These are phyloP conservation scores for Emmonsiellopsis sp. DNA, from an alignment of 2,329 filamentous ascomycete species.

Conservation along the genomic window DNA sequence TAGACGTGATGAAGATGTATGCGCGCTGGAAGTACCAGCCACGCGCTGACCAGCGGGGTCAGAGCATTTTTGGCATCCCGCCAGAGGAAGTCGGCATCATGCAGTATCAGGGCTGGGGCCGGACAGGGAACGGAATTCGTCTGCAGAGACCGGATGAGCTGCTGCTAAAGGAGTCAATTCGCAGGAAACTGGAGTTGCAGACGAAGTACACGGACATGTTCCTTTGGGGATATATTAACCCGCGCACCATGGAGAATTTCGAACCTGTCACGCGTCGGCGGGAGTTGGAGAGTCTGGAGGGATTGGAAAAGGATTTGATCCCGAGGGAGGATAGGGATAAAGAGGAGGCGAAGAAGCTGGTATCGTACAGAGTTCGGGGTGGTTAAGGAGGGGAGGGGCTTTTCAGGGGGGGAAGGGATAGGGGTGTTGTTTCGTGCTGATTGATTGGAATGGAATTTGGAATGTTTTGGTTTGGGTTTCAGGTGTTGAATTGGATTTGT, in stretches of 20 bases:
- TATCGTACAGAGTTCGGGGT: conserved; percentile 1
- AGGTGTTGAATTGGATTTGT: background rate
- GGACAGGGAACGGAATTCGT: conserved; percentile 27
- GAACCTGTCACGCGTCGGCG: conserved; percentile 45
- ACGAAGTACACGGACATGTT: conserved; percentile 48
- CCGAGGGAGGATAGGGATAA: conserved; percentile 1
- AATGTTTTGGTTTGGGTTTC: background rate
- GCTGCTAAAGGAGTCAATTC: conserved; percentile 46
- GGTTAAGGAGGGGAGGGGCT: background rate
- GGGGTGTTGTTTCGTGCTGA: background rate
- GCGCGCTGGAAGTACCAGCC: conserved; percentile 47
- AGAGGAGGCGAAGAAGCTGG: background rate
- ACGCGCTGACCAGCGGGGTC: conserved; percentile 14
- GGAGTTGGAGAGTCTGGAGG: conserved; percentile 35
- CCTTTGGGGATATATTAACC: conserved; percentile 54
- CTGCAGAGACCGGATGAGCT: conserved; percentile 51
- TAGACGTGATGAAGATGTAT: conserved; percentile 49
- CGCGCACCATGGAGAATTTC: conserved; percentile 41
- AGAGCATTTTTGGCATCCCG: conserved; percentile 43
- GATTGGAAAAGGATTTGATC: conserved; percentile 7
- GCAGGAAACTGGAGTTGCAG: conserved; percentile 46
- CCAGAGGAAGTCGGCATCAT: conserved; percentile 42
- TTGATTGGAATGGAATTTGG: background rate
- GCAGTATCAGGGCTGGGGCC: conserved; percentile 27
- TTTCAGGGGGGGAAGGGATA: background rate